Evolutionary conservation across 306 rosid genomes (phyloP).

Genomic region (Trifolium dubium): DNA sequence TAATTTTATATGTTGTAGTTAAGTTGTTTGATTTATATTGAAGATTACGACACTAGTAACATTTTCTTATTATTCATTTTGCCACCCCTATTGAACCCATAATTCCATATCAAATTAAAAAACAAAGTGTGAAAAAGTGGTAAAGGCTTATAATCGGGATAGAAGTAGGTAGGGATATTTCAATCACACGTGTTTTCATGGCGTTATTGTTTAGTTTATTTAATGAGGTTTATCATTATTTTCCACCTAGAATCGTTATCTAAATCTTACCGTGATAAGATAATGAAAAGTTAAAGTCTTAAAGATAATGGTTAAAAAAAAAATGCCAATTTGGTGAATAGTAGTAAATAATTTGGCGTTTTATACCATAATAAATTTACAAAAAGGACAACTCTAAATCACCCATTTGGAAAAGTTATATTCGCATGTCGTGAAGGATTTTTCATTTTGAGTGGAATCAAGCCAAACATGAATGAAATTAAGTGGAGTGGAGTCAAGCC

Average conservation of each 20-base stretch:
- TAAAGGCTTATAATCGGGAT: no score
- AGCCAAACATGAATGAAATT: slow-evolving; percentile 29
- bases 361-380: slow-evolving; percentile 25
- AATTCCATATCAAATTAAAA: no score
- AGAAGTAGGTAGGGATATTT: no score
- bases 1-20: no score
- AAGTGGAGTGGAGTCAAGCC: slow-evolving; percentile 46
- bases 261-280: slow-evolving; percentile 30
- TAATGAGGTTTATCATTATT: neutral
- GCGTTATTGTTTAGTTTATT: no score
- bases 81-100: no score
- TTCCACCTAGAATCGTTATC: slow-evolving; percentile 39
- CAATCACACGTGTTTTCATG: no score
- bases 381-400: slow-evolving; percentile 21
- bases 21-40: no score
- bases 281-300: slow-evolving; percentile 14
- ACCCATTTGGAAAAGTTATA: slow-evolving; percentile 15
- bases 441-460: slow-evolving; percentile 33
- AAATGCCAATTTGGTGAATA: slow-evolving; percentile 12
- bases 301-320: slow-evolving; percentile 5
- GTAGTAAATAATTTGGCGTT: slow-evolving; percentile 20
- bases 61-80: no score
- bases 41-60: no score
- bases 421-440: slow-evolving; percentile 20
- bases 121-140: no score